A percentile compares a stretch with the other conserved stretches of the same genome.
These are phyloP conservation scores for Capronia epimyces DNA, from an alignment of 2,329 filamentous ascomycete genomes.

Conservation along the genomic window DNA sequence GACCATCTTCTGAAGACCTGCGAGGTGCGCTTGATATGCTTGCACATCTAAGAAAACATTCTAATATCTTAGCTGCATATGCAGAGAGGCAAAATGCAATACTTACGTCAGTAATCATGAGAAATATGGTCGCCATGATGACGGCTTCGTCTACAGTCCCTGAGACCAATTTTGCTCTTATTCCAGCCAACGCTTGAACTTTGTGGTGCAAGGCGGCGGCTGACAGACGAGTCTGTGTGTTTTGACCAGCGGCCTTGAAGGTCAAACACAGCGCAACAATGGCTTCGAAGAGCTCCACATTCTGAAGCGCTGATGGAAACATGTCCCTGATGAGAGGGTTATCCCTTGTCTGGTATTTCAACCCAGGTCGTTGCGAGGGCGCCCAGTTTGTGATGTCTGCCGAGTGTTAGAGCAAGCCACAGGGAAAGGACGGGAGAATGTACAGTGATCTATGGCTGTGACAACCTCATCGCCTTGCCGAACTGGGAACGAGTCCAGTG, in stretches of 20 bases:
- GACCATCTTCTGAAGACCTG: conserved; percentile 18
- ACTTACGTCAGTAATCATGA: conserved; percentile 24
- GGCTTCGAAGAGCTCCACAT: conserved; percentile 21
- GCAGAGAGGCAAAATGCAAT: background rate
- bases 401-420: background rate
- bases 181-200: conserved; percentile 13
- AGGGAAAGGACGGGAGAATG: background rate
- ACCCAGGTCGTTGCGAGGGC: conserved; percentile 16
- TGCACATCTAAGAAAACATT: conserved; percentile 20
- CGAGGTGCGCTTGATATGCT: conserved; percentile 17
- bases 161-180: conserved; percentile 11
- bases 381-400: conserved; percentile 19
- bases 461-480: conserved; percentile 15
- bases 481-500: conserved; percentile 12
- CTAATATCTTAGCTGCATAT: background rate
- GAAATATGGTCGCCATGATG: conserved; percentile 19
- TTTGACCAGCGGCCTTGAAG: conserved; percentile 15
- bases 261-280: conserved; percentile 17
- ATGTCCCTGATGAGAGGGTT: conserved; percentile 21
- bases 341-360: conserved; percentile 19
- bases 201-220: conserved; percentile 18
- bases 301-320: conserved; percentile 17
- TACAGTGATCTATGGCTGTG: conserved; percentile 19
- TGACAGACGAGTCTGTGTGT: conserved; percentile 10
- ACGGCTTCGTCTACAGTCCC: conserved; percentile 19